Conservation (phyloP, 164 flowering plant species). For the Berberis thunbergii region DNA sequence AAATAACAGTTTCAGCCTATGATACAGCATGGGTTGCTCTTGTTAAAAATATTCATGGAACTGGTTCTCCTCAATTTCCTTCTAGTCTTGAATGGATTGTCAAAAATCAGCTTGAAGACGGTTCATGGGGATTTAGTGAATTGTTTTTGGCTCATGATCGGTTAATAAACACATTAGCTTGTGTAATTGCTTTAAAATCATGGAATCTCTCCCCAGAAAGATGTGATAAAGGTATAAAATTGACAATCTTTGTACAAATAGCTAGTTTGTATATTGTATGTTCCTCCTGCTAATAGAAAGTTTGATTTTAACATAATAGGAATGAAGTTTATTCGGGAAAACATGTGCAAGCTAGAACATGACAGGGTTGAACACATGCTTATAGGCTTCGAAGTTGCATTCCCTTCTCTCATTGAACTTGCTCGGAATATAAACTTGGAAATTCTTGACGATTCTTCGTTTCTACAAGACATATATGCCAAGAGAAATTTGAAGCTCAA, state of each 20-base stretch:
- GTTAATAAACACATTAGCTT: constrained; percentile 68
- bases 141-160: constrained; percentile 64
- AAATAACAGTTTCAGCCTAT: constrained; percentile 67
- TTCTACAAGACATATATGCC: constrained; percentile 32
- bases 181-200: constrained; percentile 59
- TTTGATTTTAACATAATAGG: neutral
- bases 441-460: constrained; percentile 44
- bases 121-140: constrained; percentile 75
- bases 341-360: neutral
- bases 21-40: constrained; percentile 96
- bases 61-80: constrained; percentile 68
- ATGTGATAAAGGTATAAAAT: constrained; percentile 37
- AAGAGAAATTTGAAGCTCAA: constrained; percentile 3
- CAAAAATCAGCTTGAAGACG: constrained; percentile 61
- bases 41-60: constrained; percentile 36
- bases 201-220: constrained; percentile 58
- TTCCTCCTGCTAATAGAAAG: neutral
- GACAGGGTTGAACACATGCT: constrained; percentile 87
- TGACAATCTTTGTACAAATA: neutral
- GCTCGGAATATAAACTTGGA: constrained; percentile 46
- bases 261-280: neutral
- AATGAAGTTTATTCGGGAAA: neutral
- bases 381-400: constrained; percentile 86
- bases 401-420: constrained; percentile 68
- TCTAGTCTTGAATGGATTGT: constrained; percentile 61